Evolutionary conservation across 192 early-diverging fungal species (phyloP).

Genomic region (Linderina pennispora): DNA sequence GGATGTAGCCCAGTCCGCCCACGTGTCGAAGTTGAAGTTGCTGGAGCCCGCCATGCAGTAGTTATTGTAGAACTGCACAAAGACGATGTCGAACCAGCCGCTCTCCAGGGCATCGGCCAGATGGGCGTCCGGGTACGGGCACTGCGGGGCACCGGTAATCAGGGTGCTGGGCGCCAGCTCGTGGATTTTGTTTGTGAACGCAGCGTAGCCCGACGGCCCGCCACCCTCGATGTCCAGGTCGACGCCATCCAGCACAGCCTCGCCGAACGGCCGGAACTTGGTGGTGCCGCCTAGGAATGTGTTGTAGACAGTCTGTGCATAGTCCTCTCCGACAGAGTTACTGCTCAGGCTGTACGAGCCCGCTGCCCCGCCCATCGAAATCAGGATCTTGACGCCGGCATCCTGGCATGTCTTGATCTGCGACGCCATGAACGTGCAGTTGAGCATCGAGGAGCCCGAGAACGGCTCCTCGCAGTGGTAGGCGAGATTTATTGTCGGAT

Average conservation of each 20-base stretch:
- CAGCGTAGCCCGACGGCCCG: slow-evolving; percentile 32
- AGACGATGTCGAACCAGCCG: slow-evolving; percentile 51
- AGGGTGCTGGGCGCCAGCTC: not conserved
- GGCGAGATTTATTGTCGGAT: slow-evolving; percentile 58
- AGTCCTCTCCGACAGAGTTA: slow-evolving; percentile 29
- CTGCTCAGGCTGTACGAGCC: slow-evolving; percentile 51
- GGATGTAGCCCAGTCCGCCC: slow-evolving; percentile 49
- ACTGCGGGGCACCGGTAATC: slow-evolving; percentile 41
- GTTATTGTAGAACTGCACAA: slow-evolving; percentile 59
- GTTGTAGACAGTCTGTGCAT: slow-evolving; percentile 54
- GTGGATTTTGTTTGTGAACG: slow-evolving; percentile 29
- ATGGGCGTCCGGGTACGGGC: slow-evolving; percentile 48
- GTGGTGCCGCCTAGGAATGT: slow-evolving; percentile 55
- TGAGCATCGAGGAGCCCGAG: slow-evolving; percentile 14
- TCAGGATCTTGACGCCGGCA: slow-evolving; percentile 53
- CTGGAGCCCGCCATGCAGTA: slow-evolving; percentile 33
- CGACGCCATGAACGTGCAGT: not conserved
- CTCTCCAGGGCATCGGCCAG: slow-evolving; percentile 40
- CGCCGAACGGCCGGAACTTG: slow-evolving; percentile 50
- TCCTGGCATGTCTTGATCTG: slow-evolving; percentile 26
- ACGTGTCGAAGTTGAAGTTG: slow-evolving; percentile 44
- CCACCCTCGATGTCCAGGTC: slow-evolving; percentile 42
- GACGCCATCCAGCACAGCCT: slow-evolving; percentile 48
- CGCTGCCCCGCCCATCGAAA: slow-evolving; percentile 62
- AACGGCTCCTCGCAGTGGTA: slow-evolving; percentile 53